Evolutionary conservation across 495 filamentous ascomycete species (phyloP).

Genomic region (Hamigera avellanea): DNA sequence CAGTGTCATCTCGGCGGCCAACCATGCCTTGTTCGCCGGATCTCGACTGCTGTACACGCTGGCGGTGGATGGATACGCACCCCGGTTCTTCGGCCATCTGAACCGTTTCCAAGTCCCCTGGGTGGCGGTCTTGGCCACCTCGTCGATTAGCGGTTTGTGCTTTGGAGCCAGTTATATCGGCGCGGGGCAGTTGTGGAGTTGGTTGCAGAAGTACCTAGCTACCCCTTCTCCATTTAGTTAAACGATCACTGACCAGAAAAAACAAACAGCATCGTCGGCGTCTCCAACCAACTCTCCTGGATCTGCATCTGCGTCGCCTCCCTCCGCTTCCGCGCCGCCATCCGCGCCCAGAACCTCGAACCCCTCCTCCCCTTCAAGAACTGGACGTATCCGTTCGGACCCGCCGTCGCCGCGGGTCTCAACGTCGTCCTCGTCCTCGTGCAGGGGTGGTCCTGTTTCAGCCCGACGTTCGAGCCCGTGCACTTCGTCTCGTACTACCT

Average conservation of each 20-base stretch:
- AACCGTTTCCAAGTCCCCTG: conserved; percentile 48
- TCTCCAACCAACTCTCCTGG: conserved; percentile 54
- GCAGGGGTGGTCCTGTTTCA: conserved; percentile 49
- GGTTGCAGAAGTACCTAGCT: conserved; percentile 40
- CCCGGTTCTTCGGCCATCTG: conserved; percentile 33
- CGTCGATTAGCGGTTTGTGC: conserved; percentile 42
- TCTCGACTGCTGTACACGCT: conserved; percentile 39
- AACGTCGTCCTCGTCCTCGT: conserved; percentile 46
- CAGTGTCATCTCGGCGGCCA: conserved; percentile 39
- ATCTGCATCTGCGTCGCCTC: conserved; percentile 46
- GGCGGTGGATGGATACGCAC: conserved; percentile 35
- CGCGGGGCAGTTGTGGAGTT: conserved; percentile 45
- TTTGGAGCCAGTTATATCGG: conserved; percentile 53
- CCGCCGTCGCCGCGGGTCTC: conserved; percentile 36
- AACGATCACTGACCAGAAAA: conserved; percentile 3
- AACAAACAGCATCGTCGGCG: conserved; percentile 39
- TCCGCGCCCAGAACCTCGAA: conserved; percentile 41
- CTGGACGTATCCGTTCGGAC: conserved; percentile 49
- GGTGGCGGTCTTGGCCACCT: conserved; percentile 45
- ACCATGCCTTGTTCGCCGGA: conserved; percentile 43
- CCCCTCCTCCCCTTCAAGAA: conserved; percentile 51
- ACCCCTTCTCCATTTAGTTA: neutral
- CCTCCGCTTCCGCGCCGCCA: conserved; percentile 44
- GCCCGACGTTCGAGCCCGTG: conserved; percentile 35
- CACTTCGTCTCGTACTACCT: conserved; percentile 43